These are phyloP conservation scores for Termitomyces sp. DNA, from an alignment of 768 basidiomycete genomes.

Conservation along the genomic window DNA sequence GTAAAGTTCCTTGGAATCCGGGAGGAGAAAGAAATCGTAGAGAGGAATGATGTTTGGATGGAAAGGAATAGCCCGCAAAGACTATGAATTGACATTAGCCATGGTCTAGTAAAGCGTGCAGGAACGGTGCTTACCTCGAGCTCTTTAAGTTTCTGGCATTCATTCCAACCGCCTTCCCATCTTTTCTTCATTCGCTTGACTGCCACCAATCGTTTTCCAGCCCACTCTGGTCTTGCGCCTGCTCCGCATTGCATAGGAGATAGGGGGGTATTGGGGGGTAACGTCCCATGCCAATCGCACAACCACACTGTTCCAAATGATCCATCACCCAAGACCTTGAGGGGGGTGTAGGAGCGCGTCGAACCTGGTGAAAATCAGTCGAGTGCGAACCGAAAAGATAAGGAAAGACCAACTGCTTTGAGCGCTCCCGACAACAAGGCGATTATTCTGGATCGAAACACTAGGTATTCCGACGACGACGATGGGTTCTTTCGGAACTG, in stretches of 20 bases:
- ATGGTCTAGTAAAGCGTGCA: constrained; percentile 7
- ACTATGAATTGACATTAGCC: constrained; percentile 43
- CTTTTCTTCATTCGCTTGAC: constrained; percentile 98
- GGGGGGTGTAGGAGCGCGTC: constrained; percentile 83
- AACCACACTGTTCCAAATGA: constrained; percentile 99
- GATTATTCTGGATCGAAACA: constrained; percentile 63
- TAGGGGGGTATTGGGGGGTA: constrained; percentile 85
- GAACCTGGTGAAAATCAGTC: constrained; percentile 47
- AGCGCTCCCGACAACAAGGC: constrained; percentile 68
- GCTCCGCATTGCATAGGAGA: constrained; percentile 96
- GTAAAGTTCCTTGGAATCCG: constrained; percentile 92
- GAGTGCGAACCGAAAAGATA: constrained; percentile 3
- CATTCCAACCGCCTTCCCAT: constrained; percentile 98
- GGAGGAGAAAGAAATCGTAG: constrained; percentile 99
- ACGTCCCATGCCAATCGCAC: constrained; percentile 97
- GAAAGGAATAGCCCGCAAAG: constrained; percentile 87
- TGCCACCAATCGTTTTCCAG: constrained; percentile 90
- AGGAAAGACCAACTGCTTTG: constrained; percentile 52
- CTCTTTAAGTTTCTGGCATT: constrained; percentile 93
- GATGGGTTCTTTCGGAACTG: constrained; percentile 51
- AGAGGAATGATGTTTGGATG: constrained; percentile 98
- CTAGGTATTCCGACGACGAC: constrained; percentile 71
- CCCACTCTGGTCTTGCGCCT: constrained; percentile 90
- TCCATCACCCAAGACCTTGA: constrained; percentile 97
- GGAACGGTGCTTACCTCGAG: constrained; percentile 63